phyloP scores from a whole-genome alignment of 1,284 basidiomycete genomes.

The Grifola frondosa region DNA sequence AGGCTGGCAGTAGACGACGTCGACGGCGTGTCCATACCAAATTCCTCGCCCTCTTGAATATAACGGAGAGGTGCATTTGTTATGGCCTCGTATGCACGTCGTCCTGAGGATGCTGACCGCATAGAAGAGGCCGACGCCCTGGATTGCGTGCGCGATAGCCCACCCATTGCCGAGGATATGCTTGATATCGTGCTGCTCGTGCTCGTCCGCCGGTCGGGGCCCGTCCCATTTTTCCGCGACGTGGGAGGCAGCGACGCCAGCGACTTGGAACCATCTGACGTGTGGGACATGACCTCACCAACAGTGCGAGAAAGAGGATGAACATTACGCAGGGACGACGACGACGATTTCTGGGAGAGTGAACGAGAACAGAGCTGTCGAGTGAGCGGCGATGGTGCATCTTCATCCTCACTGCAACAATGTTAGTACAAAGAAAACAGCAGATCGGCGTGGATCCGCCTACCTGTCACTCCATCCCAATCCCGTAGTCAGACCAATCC shows the following conservation, averaged over 20 bases:
- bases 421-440: constrained; percentile 6
- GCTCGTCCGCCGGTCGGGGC: constrained; percentile 15
- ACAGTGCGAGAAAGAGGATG: constrained; percentile 36
- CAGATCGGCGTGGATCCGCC: constrained; percentile 3
- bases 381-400: constrained; percentile 73
- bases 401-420: constrained; percentile 68
- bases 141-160: constrained; percentile 13
- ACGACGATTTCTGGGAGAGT: constrained; percentile 34
- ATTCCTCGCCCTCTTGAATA: constrained; percentile 19
- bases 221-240: constrained; percentile 21
- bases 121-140: constrained; percentile 20
- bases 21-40: constrained; percentile 15
- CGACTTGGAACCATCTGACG: constrained; percentile 14
- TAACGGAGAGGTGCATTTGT: constrained; percentile 10
- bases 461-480: constrained; percentile 80
- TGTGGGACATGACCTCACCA: constrained; percentile 20
- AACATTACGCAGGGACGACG: constrained; percentile 8
- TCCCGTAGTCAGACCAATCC: constrained; percentile 75
- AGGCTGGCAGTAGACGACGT: constrained; percentile 18
- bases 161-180: constrained; percentile 8
- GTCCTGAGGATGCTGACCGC: constrained; percentile 13
- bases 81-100: constrained; percentile 5
- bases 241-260: constrained; percentile 26
- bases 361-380: constrained; percentile 58
- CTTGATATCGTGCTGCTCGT: constrained; percentile 25